Evolutionary conservation across 2,329 filamentous ascomycete species (phyloP).

Genomic region (Fusarium chaquense): DNA sequence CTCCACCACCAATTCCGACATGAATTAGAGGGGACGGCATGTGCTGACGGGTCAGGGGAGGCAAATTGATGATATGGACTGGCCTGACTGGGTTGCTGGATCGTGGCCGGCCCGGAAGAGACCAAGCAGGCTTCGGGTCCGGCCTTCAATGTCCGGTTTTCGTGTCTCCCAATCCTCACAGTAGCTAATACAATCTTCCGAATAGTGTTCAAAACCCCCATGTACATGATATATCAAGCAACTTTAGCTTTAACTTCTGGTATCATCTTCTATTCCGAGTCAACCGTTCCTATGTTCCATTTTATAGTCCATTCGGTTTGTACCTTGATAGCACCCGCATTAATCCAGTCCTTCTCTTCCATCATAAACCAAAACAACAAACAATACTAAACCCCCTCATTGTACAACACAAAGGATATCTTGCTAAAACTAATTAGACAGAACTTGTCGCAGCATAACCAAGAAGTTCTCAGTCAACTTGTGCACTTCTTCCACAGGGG

Average conservation of each 20-base stretch:
- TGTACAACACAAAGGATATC: slow-evolving; percentile 27
- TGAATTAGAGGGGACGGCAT: slow-evolving; percentile 37
- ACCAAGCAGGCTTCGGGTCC: slow-evolving; percentile 15
- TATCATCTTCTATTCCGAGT: slow-evolving; percentile 13
- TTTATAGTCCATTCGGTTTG: slow-evolving; percentile 5
- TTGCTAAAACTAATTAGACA: slow-evolving; percentile 71
- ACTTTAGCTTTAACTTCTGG: not conserved
- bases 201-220: not conserved
- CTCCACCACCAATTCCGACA: slow-evolving; percentile 30
- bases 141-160: slow-evolving; percentile 40
- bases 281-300: not conserved
- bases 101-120: slow-evolving; percentile 26
- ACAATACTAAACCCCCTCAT: no score
- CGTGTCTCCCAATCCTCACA: not conserved
- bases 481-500: slow-evolving; percentile 79
- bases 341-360: slow-evolving; percentile 16
- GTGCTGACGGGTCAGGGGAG: slow-evolving; percentile 28
- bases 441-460: slow-evolving; percentile 82
- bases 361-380: not conserved
- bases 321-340: slow-evolving; percentile 13
- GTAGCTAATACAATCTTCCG: not conserved
- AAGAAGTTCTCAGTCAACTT: slow-evolving; percentile 85
- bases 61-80: not conserved
- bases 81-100: not conserved
- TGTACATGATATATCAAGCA: not conserved